phyloP scores from a whole-genome alignment of 164 flowering plant genomes.

The Cinnamomum chago region DNA sequence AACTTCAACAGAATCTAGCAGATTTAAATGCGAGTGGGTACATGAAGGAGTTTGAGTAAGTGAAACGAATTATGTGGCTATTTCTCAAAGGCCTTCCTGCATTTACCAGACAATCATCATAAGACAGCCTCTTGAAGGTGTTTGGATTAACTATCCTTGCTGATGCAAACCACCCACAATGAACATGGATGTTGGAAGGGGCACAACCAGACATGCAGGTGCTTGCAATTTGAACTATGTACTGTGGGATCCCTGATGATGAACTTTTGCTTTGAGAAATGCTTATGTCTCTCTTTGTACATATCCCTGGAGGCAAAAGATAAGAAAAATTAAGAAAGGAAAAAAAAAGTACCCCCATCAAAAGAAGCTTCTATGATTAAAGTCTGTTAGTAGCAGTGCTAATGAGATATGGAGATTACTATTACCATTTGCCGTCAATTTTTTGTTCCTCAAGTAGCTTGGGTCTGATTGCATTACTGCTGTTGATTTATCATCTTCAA shows the following conservation, averaged over 20 bases:
- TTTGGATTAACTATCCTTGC: conserved; percentile 52
- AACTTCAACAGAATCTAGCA: conserved; percentile 46
- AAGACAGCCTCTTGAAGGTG: conserved; percentile 52
- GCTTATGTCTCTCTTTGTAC: conserved; percentile 55
- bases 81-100: conserved; percentile 43
- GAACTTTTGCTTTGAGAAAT: conserved; percentile 54
- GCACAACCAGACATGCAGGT: conserved; percentile 51
- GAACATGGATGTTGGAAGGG: conserved; percentile 56
- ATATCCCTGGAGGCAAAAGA: conserved; percentile 22
- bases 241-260: conserved; percentile 58
- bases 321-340: neutral
- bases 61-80: conserved; percentile 44
- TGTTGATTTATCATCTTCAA: conserved; percentile 12
- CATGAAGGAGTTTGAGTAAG: conserved; percentile 63
- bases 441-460: conserved; percentile 20
- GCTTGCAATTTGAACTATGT: conserved; percentile 53
- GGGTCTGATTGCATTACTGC: conserved; percentile 1
- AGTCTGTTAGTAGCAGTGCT: too few species aligned
- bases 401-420: neutral
- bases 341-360: neutral
- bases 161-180: conserved; percentile 74
- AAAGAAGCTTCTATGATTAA: neutral
- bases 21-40: conserved; percentile 59
- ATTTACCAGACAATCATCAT: conserved; percentile 67
- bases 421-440: conserved; percentile 31